phyloP scores from a whole-genome alignment of 192 early-diverging fungal species.

The Backusella tuberculispora region DNA sequence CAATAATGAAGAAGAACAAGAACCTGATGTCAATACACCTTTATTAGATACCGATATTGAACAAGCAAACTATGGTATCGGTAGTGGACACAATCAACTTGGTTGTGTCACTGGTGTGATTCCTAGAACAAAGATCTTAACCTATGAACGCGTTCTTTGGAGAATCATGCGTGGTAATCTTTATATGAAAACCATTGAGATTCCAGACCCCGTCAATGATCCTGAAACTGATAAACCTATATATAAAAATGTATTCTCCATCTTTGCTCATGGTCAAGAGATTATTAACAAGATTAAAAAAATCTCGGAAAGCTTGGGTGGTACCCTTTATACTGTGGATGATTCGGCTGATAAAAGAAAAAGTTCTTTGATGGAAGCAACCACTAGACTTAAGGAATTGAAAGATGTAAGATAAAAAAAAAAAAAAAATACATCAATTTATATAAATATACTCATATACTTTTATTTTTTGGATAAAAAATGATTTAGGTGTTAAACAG shows the following conservation, averaged over 20 bases:
- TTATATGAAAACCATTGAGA: constrained; percentile 94
- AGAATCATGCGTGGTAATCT: constrained; percentile 95
- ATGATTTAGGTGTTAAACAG: constrained; percentile 77
- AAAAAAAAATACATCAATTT: too few relatives aligned
- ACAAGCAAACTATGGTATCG: constrained; percentile 25
- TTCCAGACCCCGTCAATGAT: constrained; percentile 91
- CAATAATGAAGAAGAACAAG: neutral
- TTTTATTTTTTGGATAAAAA: neutral
- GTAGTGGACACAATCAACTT: constrained; percentile 50
- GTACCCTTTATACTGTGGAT: constrained; percentile 93
- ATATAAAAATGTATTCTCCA: constrained; percentile 96
- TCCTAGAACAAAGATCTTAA: constrained; percentile 73
- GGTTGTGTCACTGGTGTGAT: constrained; percentile 99
- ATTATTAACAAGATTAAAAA: constrained; percentile 89
- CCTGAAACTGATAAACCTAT: constrained; percentile 85
- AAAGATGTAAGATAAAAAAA: too few relatives aligned
- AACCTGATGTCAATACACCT: constrained; percentile 48
- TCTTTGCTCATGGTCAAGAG: constrained; percentile 96
- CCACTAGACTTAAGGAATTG: constrained; percentile 86
- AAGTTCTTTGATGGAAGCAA: constrained; percentile 78
- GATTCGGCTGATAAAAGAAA: constrained; percentile 82
- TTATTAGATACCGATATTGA: constrained; percentile 61
- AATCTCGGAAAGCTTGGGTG: constrained; percentile 94
- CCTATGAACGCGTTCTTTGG: constrained; percentile 96
- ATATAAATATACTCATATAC: constrained; percentile 35